Evolutionary conservation across 225 moss, liverwort and hornwort species (phyloP), one percentile per base, ranked within the genome.

Genomic region (Straminergon stramineum): DNA sequence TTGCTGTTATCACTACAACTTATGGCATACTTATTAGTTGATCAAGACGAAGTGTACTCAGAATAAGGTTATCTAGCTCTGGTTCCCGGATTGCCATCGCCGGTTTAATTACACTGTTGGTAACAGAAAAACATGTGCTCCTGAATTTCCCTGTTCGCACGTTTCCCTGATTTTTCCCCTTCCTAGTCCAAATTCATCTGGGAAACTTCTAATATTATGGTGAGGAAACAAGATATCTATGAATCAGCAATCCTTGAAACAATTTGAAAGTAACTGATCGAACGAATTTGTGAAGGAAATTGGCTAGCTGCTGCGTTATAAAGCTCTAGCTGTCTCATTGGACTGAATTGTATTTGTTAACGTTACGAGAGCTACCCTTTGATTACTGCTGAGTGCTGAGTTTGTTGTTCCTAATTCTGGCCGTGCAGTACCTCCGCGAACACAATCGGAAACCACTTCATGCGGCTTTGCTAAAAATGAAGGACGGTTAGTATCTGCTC

Each of bases 381-480:
- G 78, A 79, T 55, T 43, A 74, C 41, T 75, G 48, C 84, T 62
- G 90, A 53, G 30, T 75, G 48, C 84, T 62, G 90, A 53, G 30
- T 62, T 83, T 48, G 28, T 60, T 22, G n/a, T 26, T 84, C 58
- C 3, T 91, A 8, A 9, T 73, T 67, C 62, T 62, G 81, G 18
- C 21, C 17, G 21, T 86, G 88, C 93, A 93, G 92, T 92, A 93
- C 23, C 90, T 97, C 22, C 88, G 89, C 56, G 58, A 91, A 11
- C 81, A 73, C 11, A 92, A 95, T 16, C 92, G 90, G 45, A 96
- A 96, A 87, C 90, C 95, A 60, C 94, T 97, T 15, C 88, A 91
- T 15, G 92, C 91, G 51, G 96, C 98, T 24, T 89, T 98, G 57
- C 90, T 89, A 26, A 98, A 94, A 87, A 90, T 98, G 92, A 98